Conservation (phyloP, 768 basidiomycete species). For the Russula sp. region DNA sequence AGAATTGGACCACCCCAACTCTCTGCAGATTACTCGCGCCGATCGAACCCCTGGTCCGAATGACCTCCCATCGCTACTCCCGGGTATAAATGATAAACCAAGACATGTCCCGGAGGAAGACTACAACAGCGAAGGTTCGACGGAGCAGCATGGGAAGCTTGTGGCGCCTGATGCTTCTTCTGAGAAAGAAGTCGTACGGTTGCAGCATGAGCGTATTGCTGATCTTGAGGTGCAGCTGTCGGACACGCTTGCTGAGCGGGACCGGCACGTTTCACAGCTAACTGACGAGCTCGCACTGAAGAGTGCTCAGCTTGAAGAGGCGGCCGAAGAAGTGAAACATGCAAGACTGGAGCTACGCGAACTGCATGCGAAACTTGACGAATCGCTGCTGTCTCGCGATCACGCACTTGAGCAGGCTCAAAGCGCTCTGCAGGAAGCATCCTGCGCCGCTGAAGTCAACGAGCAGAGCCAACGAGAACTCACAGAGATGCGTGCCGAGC, state of each 20-base stretch:
- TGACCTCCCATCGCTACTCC: slow-evolving; percentile 39
- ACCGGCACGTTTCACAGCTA: slow-evolving; percentile 69
- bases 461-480: slow-evolving; percentile 72
- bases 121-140: slow-evolving; percentile 47
- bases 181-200: slow-evolving; percentile 57
- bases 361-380: slow-evolving; percentile 45
- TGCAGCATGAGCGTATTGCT: slow-evolving; percentile 64
- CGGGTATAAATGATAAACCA: slow-evolving; percentile 30
- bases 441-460: slow-evolving; percentile 78
- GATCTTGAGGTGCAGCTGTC: slow-evolving; percentile 46
- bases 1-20: slow-evolving; percentile 27
- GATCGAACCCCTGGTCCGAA: slow-evolving; percentile 37
- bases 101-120: slow-evolving; percentile 49
- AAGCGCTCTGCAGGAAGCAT: slow-evolving; percentile 66
- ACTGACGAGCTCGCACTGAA: slow-evolving; percentile 69
- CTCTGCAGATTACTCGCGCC: too few species aligned
- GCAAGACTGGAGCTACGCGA: too few species aligned
- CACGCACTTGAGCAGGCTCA: slow-evolving; percentile 87
- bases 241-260: slow-evolving; percentile 54
- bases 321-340: slow-evolving; percentile 31
- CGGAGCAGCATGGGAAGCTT: slow-evolving; percentile 71
- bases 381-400: slow-evolving; percentile 65
- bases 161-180: slow-evolving; percentile 61
- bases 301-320: slow-evolving; percentile 69
- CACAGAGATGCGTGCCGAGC: slow-evolving; percentile 71